Evolutionary conservation across 2,329 filamentous ascomycete species (phyloP).

Genomic region (Rugonectria rugulosa): DNA sequence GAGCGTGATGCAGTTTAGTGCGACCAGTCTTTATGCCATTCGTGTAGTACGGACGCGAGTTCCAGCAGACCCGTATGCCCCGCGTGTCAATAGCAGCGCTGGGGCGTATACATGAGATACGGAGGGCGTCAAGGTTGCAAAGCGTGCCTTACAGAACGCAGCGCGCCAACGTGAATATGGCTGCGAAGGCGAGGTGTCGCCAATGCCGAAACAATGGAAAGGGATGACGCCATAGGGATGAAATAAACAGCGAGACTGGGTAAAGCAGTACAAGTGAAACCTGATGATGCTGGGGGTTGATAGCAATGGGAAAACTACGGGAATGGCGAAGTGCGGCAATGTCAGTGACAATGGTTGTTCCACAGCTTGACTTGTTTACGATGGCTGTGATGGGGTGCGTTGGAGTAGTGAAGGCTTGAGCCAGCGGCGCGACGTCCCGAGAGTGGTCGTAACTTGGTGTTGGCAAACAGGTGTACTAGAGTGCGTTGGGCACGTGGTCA

Average conservation of each 20-base stretch:
- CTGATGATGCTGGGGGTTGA: no score
- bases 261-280: no score
- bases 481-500: background rate
- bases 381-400: no score
- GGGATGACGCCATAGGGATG: no score
- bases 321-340: no score
- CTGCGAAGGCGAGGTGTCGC: no score
- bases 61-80: background rate
- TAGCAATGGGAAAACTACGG: no score
- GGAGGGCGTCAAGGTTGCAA: background rate
- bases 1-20: conserved; percentile 3
- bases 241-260: no score
- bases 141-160: conserved; percentile 12
- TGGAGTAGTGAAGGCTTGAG: background rate
- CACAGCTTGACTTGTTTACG: no score
- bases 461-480: background rate
- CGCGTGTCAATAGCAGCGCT: background rate
- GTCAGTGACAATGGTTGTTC: no score
- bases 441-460: background rate
- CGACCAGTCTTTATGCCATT: background rate
- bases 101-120: background rate
- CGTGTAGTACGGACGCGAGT: conserved; percentile 5
- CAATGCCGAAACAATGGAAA: no score
- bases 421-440: background rate
- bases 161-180: background rate